Evolutionary conservation across 176 grass and related monocot genomes (phyloP), one percentile per base, ranked within the genome.

Genomic region (Cenchrus fungigraminus): DNA sequence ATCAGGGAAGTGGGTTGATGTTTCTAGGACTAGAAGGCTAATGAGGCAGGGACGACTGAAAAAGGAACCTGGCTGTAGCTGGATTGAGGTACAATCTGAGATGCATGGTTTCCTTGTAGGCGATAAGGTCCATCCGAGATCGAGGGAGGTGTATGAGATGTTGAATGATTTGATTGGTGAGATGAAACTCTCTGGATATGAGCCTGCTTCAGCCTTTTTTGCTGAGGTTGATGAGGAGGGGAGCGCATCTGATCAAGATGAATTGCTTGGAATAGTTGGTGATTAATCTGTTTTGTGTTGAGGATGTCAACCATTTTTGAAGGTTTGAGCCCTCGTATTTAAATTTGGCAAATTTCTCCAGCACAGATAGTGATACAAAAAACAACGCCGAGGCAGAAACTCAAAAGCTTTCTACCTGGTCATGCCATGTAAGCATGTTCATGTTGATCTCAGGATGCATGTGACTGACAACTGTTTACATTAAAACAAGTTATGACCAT

Each of bases 21-120:
- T 95, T 77, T 89, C 95, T 13, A 95, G 85, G 55, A 92, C 88
- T 78, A 89, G 88, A 90, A 91, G 83, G 86, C 54, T 93, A 73
- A 84, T 95, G 88, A 93, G 68, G 81, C 81, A 95, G 47, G 88
- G 80, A 69, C 78, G 67, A 55, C 82, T 94, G 76, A 94, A 93
- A 68, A 94, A 95, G 83, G 95, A 95, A 83, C 90, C 91, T 56
- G 95, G 95, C 37, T 94, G 92, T 88, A 97, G 92, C 85, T 97
- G 95, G 95, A 93, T 95, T 79, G 92, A 94, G 68, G 91, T 91
- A 82, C 85, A 83, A 79, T 89, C 65, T 9, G 88, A 92, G 86
- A 91, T 88, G 91, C 92, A 95, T 55, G 79, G 84, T 86, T 98
- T 95, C 79, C 85, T 98, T 86, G 85, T 89, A 70, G 91, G 89